Evolutionary conservation across 2,329 filamentous ascomycete genomes (phyloP), one percentile per base, ranked within the genome.

Genomic region (Fusarium lateritium): DNA sequence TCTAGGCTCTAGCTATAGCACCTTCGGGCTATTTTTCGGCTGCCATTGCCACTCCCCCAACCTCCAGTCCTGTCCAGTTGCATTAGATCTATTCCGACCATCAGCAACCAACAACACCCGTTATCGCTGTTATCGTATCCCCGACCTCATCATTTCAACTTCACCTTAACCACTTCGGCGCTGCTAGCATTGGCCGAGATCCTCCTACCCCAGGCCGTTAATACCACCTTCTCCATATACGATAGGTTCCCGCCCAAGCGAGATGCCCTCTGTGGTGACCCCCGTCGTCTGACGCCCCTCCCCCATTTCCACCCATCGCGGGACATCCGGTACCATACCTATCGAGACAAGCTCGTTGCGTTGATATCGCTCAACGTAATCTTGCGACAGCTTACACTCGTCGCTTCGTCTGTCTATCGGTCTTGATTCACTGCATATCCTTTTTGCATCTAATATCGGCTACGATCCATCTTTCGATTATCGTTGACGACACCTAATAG

Each of bases 241-340:
- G 50, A 66, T 58, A 62, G 49, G 44, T 38, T 66, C 49, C 42
- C 33, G 43, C 52, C 44, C 38, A 65, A 65, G 50, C 72, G 73
- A 75, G 67, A 75, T 75, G 73, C 70, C 52, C 65, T 65, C 62
- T 62, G 68, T 54, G 70, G 64, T 60, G 67, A 72, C 62, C 63
- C 61, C 69, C 71, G 73, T 73, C 69, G 64, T 73, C 71, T 75
- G 73, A 75, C 72, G 72, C 61, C 56, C 62, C 67, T 66, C 71
- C 56, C 64, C 59, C 56, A 56, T 64, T 62, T 34, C 61, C 60
- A 59, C 49, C 62, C 61, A 59, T 67, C 61, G 62, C 57, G 71
- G 71, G 69, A 71, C 71, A 72, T 51, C 57, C 71, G 67, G 70
- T 56, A 65, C 42, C 38, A 19, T 62, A 28, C 62, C 56, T 57